Evolutionary conservation across 1,284 basidiomycete species (phyloP), one percentile per base, ranked within the genome.

Genomic region (Pascua sp.): DNA sequence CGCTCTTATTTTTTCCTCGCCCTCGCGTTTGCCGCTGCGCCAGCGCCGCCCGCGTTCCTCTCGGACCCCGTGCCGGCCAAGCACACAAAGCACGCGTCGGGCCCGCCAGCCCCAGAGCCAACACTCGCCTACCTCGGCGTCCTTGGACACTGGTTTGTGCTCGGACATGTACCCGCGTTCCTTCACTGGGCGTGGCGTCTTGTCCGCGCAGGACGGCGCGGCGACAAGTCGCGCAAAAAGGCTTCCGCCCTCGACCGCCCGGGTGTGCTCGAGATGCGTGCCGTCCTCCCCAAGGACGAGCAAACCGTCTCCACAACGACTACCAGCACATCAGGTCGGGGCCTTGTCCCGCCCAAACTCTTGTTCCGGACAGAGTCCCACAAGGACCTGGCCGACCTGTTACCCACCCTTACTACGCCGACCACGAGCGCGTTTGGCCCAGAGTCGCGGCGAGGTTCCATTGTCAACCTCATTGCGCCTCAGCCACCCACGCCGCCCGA

Each of bases 1-100:
- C 61, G 66, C 32, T 68, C 73, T 1, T 61, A 68, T 41, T 65
- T 69, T 40, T 80, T 97, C 59, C 87, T 93, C 73, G 91, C 91
- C 51, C 81, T 95, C 69, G 92, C 91, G 58, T 75, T 80, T 49
- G 78, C 82, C 36, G 67, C 79, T 7, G 78, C 81, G 50, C 63
- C 71, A 10, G 61, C 65, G 10, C 66, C 72, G 0, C 72, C 71
- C 13, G 62, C 62, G 11, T 73, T 65, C 56, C 62, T 75, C 40
- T 69, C 71, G 5, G 72, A 75, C 52, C 68, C 67, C 11, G 55
- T 62, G 7, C 61, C 63, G 0, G 49, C 57, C 13, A 60, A 58
- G 47, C 37, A 51, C 17, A 39, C 44, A 18, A 59, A 60, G 39
- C 40, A 57, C 10, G 32, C 44, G 10, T 50, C 47, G 2, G 45